These are phyloP conservation scores for Diutina ranongensis DNA, from an alignment of 1,139 yeast genomes.

Conservation along the genomic window DNA sequence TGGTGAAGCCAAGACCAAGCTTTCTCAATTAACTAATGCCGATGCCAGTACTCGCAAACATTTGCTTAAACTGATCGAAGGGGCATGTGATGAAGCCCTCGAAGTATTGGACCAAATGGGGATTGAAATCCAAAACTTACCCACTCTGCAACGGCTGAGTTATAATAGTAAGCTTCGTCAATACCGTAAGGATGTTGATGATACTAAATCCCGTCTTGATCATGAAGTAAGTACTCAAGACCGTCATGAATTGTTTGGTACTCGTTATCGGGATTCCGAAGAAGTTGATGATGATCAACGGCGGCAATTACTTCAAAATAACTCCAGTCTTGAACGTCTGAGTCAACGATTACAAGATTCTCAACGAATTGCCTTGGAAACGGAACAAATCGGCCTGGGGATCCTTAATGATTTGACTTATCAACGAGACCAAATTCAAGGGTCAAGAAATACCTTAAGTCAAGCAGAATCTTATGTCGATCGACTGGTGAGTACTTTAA, in stretches of 20 bases:
- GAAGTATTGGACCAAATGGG: constrained; percentile 75
- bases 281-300: constrained; percentile 58
- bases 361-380: constrained; percentile 83
- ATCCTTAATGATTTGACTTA: constrained; percentile 82
- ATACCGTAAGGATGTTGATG: constrained; percentile 50
- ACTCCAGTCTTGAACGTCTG: constrained; percentile 72
- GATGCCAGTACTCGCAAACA: constrained; percentile 39
- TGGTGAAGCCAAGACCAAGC: constrained; percentile 57
- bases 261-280: constrained; percentile 21
- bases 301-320: constrained; percentile 66
- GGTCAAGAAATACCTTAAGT: constrained; percentile 71
- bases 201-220: constrained; percentile 40
- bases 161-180: constrained; percentile 64
- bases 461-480: constrained; percentile 94
- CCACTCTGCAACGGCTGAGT: constrained; percentile 55
- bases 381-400: constrained; percentile 85
- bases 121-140: constrained; percentile 70
- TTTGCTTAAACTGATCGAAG: constrained; percentile 49
- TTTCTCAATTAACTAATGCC: constrained; percentile 43
- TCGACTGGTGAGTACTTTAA: constrained; percentile 73
- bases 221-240: constrained; percentile 50
- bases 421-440: constrained; percentile 84
- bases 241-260: constrained; percentile 59
- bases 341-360: constrained; percentile 79
- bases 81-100: constrained; percentile 64